Percentiles rank a stretch among this genome's conserved stretches.
Evolutionary conservation across 2,329 filamentous ascomycete genomes (phyloP).

Genomic region (Dactylellina drechsleri): DNA sequence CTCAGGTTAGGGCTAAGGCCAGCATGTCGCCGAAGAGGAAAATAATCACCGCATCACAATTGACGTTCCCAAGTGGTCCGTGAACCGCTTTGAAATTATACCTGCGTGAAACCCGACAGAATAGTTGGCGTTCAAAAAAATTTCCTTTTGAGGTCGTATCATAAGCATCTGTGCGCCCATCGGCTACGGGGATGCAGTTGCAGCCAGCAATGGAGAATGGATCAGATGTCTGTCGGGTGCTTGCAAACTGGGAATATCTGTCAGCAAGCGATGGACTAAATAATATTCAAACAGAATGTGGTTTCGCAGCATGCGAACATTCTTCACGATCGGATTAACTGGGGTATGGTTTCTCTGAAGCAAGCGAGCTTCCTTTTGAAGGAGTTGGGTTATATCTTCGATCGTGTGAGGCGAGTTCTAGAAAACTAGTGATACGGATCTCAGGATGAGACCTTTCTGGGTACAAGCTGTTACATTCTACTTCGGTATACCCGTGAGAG

Average conservation of each 20-base stretch:
- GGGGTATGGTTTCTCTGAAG: not conserved
- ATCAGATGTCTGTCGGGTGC: not conserved
- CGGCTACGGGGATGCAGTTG: conserved; percentile 37
- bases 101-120: too few relatives aligned
- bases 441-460: not conserved
- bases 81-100: not conserved
- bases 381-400: conserved; percentile 1
- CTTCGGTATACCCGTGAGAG: not conserved
- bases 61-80: not conserved
- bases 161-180: not conserved
- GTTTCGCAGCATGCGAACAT: not conserved
- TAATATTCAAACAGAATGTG: not conserved
- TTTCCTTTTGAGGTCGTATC: not conserved
- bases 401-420: not conserved
- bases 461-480: conserved; percentile 23
- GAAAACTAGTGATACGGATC: not conserved
- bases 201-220: conserved; percentile 4
- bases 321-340: not conserved
- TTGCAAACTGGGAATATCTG: too few relatives aligned
- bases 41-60: conserved; percentile 23
- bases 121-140: not conserved
- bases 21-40: conserved; percentile 42
- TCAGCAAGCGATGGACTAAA: too few relatives aligned
- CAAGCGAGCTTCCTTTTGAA: conserved; percentile 19
- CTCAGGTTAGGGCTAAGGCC: conserved; percentile 14